phyloP scores from a whole-genome alignment of 2,329 filamentous ascomycete genomes.

The Stemphylium vesicarium region DNA sequence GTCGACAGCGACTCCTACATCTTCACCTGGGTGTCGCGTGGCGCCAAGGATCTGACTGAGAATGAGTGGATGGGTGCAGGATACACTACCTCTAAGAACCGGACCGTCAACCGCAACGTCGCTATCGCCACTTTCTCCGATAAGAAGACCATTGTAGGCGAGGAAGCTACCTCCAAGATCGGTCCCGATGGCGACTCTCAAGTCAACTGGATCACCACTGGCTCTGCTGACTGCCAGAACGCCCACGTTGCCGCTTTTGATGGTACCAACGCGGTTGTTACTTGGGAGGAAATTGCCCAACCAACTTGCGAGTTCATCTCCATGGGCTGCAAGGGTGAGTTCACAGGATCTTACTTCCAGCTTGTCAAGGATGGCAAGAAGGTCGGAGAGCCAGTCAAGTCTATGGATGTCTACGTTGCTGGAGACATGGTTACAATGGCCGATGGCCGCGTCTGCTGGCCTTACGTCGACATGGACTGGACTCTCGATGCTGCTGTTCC shows the following conservation, averaged over 20 bases:
- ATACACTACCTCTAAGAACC: slow-evolving; percentile 60
- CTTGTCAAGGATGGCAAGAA: slow-evolving; percentile 61
- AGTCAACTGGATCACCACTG: slow-evolving; percentile 65
- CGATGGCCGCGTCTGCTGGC: slow-evolving; percentile 67
- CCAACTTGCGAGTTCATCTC: slow-evolving; percentile 63
- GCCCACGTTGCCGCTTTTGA: slow-evolving; percentile 65
- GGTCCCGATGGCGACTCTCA: slow-evolving; percentile 64
- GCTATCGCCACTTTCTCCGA: slow-evolving; percentile 64
- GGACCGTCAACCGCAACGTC: slow-evolving; percentile 65
- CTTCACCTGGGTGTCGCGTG: slow-evolving; percentile 68
- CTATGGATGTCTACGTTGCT: slow-evolving; percentile 63
- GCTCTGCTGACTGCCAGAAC: slow-evolving; percentile 62
- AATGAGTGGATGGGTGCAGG: slow-evolving; percentile 66
- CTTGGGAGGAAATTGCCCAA: slow-evolving; percentile 66
- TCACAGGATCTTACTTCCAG: slow-evolving; percentile 66
- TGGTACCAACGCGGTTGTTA: slow-evolving; percentile 59
- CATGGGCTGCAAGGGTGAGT: slow-evolving; percentile 66
- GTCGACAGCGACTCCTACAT: slow-evolving; percentile 61
- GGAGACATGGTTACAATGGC: slow-evolving; percentile 67
- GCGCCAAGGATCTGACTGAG: slow-evolving; percentile 60
- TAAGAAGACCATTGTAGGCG: slow-evolving; percentile 63
- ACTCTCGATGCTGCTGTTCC: slow-evolving; percentile 49
- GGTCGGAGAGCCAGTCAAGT: slow-evolving; percentile 58
- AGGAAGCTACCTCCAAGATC: slow-evolving; percentile 61
- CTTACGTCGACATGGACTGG: slow-evolving; percentile 65